Conservation (phyloP, 441 rosid genomes). For the Isatis lusitanica region DNA sequence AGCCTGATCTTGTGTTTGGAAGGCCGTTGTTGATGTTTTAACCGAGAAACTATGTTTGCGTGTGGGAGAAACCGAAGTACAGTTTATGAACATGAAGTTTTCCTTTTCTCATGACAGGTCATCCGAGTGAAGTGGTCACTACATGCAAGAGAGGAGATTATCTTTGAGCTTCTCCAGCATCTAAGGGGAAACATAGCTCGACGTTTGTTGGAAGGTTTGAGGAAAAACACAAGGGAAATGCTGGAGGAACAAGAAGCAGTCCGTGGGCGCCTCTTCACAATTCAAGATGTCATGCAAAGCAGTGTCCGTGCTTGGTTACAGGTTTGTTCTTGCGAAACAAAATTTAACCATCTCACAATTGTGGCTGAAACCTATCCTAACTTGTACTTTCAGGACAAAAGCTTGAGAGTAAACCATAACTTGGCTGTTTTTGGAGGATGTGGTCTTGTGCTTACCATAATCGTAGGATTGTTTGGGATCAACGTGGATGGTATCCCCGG, state of each 20-base stretch:
- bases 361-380: background rate
- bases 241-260: slow-evolving; percentile 98
- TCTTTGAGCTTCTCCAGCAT: slow-evolving; percentile 90
- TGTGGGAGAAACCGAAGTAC: background rate
- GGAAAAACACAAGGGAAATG: slow-evolving; percentile 84
- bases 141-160: slow-evolving; percentile 94
- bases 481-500: slow-evolving; percentile 98
- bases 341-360: background rate
- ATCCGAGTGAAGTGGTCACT: slow-evolving; percentile 99
- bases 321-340: slow-evolving; percentile 40
- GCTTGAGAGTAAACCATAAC: slow-evolving; percentile 90
- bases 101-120: slow-evolving; percentile 48
- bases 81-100: background rate
- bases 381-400: slow-evolving; percentile 59
- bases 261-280: slow-evolving; percentile 92
- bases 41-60: background rate
- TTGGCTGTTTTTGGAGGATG: slow-evolving; percentile 92
- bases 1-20: background rate
- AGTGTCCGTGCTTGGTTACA: slow-evolving; percentile 97
- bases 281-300: slow-evolving; percentile 98
- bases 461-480: slow-evolving; percentile 92
- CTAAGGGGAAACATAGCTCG: slow-evolving; percentile 64
- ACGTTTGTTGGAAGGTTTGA: slow-evolving; percentile 56
- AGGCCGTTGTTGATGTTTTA: background rate
- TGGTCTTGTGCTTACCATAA: slow-evolving; percentile 75